Percentiles rank a stretch among this genome's conserved stretches.
Conservation (phyloP, 805 yeast species). For the Pichia membranifaciens region DNA sequence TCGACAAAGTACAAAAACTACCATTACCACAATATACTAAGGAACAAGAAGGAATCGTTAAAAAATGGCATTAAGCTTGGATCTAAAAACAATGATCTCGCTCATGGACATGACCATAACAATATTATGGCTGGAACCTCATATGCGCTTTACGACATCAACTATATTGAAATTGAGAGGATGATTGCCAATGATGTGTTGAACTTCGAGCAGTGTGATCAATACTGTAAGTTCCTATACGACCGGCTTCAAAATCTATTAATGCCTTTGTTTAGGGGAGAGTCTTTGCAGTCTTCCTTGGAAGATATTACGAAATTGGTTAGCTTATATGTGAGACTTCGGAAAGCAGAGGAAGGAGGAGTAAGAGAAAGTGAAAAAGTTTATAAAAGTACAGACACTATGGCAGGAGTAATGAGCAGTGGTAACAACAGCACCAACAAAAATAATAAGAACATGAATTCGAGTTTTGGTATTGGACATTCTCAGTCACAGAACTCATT, state of each 20-base stretch:
- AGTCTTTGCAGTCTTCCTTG: conserved; percentile 43
- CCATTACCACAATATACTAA: conserved; percentile 23
- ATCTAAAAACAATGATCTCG: conserved; percentile 7
- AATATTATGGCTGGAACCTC: conserved; percentile 7
- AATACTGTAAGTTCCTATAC: conserved; percentile 47
- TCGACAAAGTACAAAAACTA: conserved; percentile 27
- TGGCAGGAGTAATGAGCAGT: not conserved
- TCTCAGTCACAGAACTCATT: conserved; percentile 11
- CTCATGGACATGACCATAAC: not conserved
- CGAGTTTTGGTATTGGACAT: not conserved
- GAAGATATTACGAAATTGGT: conserved; percentile 53
- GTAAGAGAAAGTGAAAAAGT: not conserved
- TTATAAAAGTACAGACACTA: not conserved
- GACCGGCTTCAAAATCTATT: conserved; percentile 37
- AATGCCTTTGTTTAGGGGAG: conserved; percentile 45
- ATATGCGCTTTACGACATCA: conserved; percentile 3
- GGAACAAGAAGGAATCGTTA: conserved; percentile 25
- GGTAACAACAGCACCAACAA: not conserved
- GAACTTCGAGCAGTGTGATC: conserved; percentile 33
- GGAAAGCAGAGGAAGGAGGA: conserved; percentile 14
- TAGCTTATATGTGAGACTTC: conserved; percentile 28
- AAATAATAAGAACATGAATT: not conserved
- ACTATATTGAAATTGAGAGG: conserved; percentile 23
- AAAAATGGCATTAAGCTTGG: conserved; percentile 6
- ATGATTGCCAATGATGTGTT: conserved; percentile 24